phyloP scores from a whole-genome alignment of 306 rosid species.

The Cicer pinnatifidum region DNA sequence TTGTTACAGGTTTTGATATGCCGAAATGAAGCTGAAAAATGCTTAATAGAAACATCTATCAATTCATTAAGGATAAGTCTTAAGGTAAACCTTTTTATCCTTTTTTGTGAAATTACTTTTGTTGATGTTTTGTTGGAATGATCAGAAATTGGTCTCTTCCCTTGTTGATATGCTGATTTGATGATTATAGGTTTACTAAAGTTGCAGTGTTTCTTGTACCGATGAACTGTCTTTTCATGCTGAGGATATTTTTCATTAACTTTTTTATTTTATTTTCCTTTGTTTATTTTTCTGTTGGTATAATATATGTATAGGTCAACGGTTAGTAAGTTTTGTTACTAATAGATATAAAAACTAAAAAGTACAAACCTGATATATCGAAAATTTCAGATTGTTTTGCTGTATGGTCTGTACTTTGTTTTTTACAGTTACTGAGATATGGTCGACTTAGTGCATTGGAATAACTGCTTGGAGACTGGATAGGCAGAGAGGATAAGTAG shows the following conservation, averaged over 20 bases:
- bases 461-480: neutral
- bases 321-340: conserved; percentile 13
- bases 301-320: neutral
- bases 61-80: conserved; percentile 95
- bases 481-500: conserved; percentile 13
- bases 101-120: conserved; percentile 7
- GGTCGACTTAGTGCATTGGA: conserved; percentile 16
- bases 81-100: conserved; percentile 59
- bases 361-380: conserved; percentile 1
- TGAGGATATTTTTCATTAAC: neutral
- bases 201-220: conserved; percentile 7
- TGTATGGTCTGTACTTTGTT: conserved; percentile 23
- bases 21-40: conserved; percentile 94
- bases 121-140: conserved; percentile 32
- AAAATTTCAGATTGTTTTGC: conserved; percentile 8
- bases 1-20: conserved; percentile 84
- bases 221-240: conserved; percentile 6
- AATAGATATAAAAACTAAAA: neutral
- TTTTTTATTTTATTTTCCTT: neutral
- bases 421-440: neutral
- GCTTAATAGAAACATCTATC: conserved; percentile 93
- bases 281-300: neutral
- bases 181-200: conserved; percentile 11
- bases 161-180: conserved; percentile 19
- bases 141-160: conserved; percentile 34